Percentiles rank a stretch among this genome's conserved stretches.
These are phyloP conservation scores for Eucalyptus pauciflora DNA, from an alignment of 345 rosid genomes.

Conservation along the genomic window DNA sequence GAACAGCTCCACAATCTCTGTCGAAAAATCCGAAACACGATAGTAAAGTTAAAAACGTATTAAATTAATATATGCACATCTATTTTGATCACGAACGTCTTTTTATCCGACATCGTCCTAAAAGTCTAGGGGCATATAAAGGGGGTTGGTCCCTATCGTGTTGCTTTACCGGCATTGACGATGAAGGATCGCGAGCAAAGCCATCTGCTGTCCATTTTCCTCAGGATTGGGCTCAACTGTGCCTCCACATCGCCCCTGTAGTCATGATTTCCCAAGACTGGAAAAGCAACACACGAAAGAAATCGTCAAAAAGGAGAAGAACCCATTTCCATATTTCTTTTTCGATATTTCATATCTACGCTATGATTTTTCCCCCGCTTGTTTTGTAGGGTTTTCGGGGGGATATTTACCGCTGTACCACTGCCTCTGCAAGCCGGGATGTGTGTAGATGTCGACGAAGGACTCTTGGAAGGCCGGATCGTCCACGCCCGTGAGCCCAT, in stretches of 20 bases:
- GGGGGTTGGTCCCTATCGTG: background rate
- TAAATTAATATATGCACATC: background rate
- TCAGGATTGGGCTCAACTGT: conserved; percentile 37
- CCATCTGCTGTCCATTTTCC: conserved; percentile 31
- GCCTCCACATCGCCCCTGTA: conserved; percentile 58
- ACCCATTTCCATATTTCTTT: background rate
- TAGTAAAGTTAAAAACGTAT: background rate
- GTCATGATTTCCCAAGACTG: conserved; percentile 65
- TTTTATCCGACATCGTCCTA: background rate
- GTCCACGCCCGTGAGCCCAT: conserved; percentile 23
- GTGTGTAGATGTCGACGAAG: conserved; percentile 26
- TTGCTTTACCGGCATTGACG: conserved; percentile 24
- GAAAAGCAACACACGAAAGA: background rate
- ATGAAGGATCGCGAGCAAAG: conserved; percentile 40
- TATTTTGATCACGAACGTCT: background rate
- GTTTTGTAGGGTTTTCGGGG: background rate
- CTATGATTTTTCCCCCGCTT: background rate
- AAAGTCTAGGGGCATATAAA: background rate
- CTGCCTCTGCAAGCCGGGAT: conserved; percentile 28
- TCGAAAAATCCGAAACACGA: background rate
- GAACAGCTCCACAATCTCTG: conserved; percentile 25
- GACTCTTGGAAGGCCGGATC: conserved; percentile 32
- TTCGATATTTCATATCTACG: background rate
- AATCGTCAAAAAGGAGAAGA: background rate
- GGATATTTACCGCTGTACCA: conserved; percentile 28